Percentiles rank a stretch among this genome's conserved stretches.
Evolutionary conservation across 257 asterid species (phyloP).

Genomic region (Nicotiana otophora): DNA sequence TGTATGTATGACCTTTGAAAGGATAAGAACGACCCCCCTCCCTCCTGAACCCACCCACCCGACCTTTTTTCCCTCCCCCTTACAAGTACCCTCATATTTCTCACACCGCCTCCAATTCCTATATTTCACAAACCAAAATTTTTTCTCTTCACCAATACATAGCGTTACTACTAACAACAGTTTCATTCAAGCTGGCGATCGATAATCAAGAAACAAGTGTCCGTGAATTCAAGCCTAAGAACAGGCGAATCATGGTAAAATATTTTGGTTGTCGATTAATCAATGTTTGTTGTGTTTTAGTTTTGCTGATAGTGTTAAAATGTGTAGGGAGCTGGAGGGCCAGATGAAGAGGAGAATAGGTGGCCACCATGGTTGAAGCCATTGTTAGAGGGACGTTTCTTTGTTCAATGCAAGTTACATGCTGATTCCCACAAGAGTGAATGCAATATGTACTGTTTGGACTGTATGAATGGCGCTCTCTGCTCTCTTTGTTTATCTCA

Average conservation of each 20-base stretch:
- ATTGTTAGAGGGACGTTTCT: slow-evolving; percentile 38
- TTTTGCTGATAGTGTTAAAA: neutral
- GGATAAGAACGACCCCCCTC: slow-evolving; percentile 15
- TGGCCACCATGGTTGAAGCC: slow-evolving; percentile 73
- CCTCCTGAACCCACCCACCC: neutral
- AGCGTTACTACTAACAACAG: slow-evolving; percentile 22
- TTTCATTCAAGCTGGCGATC: slow-evolving; percentile 69
- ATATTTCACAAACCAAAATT: slow-evolving; percentile 12
- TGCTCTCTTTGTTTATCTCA: slow-evolving; percentile 45
- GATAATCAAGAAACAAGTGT: slow-evolving; percentile 52
- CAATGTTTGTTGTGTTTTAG: neutral
- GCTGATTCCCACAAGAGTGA: slow-evolving; percentile 55
- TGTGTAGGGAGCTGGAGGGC: slow-evolving; percentile 62
- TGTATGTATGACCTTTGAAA: slow-evolving; percentile 11
- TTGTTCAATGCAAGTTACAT: slow-evolving; percentile 50
- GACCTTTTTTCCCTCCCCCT: neutral
- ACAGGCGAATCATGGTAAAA: slow-evolving; percentile 67
- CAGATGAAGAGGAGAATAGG: slow-evolving; percentile 57
- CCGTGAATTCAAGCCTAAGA: slow-evolving; percentile 70
- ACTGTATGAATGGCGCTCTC: slow-evolving; percentile 52
- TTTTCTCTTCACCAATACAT: neutral
- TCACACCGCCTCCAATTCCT: slow-evolving; percentile 36
- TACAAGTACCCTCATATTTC: slow-evolving; percentile 24
- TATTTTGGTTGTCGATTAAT: neutral
- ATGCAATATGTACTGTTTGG: slow-evolving; percentile 61